These are phyloP conservation scores for Garcileccinum viscosum DNA, from an alignment of 1,284 basidiomycete genomes.

Conservation along the genomic window DNA sequence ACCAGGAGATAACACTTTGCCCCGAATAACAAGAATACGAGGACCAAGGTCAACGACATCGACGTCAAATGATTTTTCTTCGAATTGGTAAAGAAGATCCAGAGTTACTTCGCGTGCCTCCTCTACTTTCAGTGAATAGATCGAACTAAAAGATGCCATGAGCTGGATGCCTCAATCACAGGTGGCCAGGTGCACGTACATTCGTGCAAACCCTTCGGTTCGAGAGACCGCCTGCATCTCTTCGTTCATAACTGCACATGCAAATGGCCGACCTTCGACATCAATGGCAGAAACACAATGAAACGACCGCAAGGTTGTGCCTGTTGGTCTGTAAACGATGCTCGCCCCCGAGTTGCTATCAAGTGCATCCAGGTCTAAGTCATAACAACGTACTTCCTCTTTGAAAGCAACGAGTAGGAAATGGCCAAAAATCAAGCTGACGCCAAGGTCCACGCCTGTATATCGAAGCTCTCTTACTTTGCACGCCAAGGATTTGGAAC, in stretches of 20 bases:
- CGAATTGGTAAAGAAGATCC: slow-evolving; percentile 23
- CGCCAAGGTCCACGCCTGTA: slow-evolving; percentile 7
- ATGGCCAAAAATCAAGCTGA: slow-evolving; percentile 20
- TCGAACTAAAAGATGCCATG: slow-evolving; percentile 14
- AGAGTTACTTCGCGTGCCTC: slow-evolving; percentile 12
- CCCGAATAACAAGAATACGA: slow-evolving; percentile 16
- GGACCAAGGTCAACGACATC: slow-evolving; percentile 19
- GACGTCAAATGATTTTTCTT: slow-evolving; percentile 7
- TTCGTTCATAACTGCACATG: slow-evolving; percentile 26
- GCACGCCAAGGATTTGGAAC: too few species aligned
- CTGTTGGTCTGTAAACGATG: slow-evolving; percentile 17
- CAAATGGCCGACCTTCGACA: slow-evolving; percentile 20
- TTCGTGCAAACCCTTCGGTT: neutral
- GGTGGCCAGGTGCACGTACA: slow-evolving; percentile 9
- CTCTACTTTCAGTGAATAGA: slow-evolving; percentile 14
- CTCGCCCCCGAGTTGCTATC: slow-evolving; percentile 14
- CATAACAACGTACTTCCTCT: slow-evolving; percentile 24
- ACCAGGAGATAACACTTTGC: neutral
- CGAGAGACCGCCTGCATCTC: neutral
- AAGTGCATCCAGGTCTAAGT: slow-evolving; percentile 17
- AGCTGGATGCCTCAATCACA: neutral
- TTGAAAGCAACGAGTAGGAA: slow-evolving; percentile 24
- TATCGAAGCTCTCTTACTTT: slow-evolving; percentile 17
- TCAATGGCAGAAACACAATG: slow-evolving; percentile 24
- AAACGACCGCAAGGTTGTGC: slow-evolving; percentile 11